A percentile compares a stretch with the other conserved stretches of the same genome.
Evolutionary conservation across 2,329 filamentous ascomycete species (phyloP).

Genomic region (Fusarium nematophilum): DNA sequence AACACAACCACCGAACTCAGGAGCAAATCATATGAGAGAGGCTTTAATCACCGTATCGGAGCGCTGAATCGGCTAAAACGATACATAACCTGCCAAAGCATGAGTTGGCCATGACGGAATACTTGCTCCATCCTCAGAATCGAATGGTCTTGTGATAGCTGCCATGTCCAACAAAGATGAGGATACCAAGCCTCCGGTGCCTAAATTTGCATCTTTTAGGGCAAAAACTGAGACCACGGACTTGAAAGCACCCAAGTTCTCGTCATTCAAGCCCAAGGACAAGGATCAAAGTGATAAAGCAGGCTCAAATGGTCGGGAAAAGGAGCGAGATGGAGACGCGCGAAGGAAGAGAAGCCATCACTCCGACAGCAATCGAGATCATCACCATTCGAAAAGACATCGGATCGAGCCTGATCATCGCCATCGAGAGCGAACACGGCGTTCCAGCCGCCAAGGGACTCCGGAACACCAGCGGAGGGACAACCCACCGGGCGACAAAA

Average conservation of each 20-base stretch:
- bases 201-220: conserved; percentile 80
- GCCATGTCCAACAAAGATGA: conserved; percentile 45
- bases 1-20: no score
- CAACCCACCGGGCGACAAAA: conserved; percentile 12
- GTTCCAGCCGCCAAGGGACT: conserved; percentile 10
- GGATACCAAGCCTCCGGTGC: conserved; percentile 54
- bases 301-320: conserved; percentile 26
- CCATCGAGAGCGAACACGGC: conserved; percentile 16
- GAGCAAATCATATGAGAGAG: no score
- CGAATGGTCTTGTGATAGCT: background rate
- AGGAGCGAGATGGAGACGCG: conserved; percentile 34
- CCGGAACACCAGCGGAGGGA: conserved; percentile 13
- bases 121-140: background rate
- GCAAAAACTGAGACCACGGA: conserved; percentile 41
- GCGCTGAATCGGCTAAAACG: no score
- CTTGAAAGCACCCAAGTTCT: conserved; percentile 70
- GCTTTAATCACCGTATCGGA: no score
- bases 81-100: background rate
- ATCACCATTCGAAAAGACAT: conserved; percentile 31
- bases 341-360: conserved; percentile 35
- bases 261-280: conserved; percentile 71
- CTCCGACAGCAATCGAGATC: conserved; percentile 30
- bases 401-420: conserved; percentile 28
- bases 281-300: conserved; percentile 49
- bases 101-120: conserved; percentile 23